Evolutionary conservation across 805 yeast species (phyloP), one percentile per base, ranked within the genome.

Genomic region (Metschnikowia gelsemii): DNA sequence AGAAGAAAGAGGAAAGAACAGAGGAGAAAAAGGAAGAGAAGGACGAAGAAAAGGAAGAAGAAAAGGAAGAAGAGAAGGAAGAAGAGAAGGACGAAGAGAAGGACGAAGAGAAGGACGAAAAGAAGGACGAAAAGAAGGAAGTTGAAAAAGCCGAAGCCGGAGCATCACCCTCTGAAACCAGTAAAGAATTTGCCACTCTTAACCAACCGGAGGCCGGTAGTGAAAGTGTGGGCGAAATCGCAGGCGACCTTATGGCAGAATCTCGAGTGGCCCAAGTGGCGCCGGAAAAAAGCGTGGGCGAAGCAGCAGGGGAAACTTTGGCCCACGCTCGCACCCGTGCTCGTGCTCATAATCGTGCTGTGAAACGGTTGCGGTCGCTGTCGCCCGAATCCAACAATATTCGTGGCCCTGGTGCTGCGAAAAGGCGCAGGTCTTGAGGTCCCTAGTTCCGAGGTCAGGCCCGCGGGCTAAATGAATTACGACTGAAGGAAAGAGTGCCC

Each of bases 251-350:
- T 3, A 30, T 40, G 13, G 44, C 44, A 7, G 40, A 35, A 24
- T 13, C 40, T 3, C 25, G 44, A 3, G 40, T 31, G 23, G n/a
- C 11, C 8, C 35, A 34, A 29, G n/a, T 13, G 8, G 27, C 20
- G 8, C 20, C 8, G 16, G 32, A 23, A 11, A 30, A 35, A 25
- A 40, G 33, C 22, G 29, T 29, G 16, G 44, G 44, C 4, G 44
- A 35, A 20, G 29, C 23, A 8, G 40, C 33, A 8, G 44, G 44
- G 11, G 29, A 40, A 16, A 11, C 36, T 13, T 36, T 30, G 32
- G 44, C 44, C 11, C 24, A 35, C 8, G 31, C 39, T 17, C 35
- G 44, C 11, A 40, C 35, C 29, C 44, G 44, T 17, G 36, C 9
- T 23, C 32, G 44, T n/a, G n/a, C n/a, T n/a, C n/a, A n/a, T n/a